Conservation (phyloP, 768 basidiomycete genomes). For the Gautieria morchelliformis region DNA sequence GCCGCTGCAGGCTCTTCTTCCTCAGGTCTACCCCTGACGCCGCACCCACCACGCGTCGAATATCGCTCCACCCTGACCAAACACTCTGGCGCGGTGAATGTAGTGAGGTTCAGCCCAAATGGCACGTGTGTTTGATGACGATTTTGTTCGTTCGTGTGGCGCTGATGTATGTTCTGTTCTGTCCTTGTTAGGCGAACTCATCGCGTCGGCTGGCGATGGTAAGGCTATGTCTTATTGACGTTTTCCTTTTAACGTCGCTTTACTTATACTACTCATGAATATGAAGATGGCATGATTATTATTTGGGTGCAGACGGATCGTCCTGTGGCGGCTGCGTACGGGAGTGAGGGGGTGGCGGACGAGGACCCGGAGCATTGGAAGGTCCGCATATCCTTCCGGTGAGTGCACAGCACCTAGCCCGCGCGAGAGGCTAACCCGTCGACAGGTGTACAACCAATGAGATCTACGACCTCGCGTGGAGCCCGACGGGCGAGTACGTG, state of each 20-base stretch:
- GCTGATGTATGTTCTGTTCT: too few relatives aligned
- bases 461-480: slow-evolving; percentile 97
- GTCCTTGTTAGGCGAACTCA: slow-evolving; percentile 62
- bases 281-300: slow-evolving; percentile 89
- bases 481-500: slow-evolving; percentile 87
- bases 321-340: slow-evolving; percentile 64
- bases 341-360: slow-evolving; percentile 57
- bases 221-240: slow-evolving; percentile 21
- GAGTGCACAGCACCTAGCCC: slow-evolving; percentile 12
- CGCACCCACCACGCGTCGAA: slow-evolving; percentile 79
- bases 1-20: slow-evolving; percentile 27
- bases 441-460: slow-evolving; percentile 85
- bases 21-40: slow-evolving; percentile 23
- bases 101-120: too few relatives aligned
- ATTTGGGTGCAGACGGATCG: slow-evolving; percentile 83
- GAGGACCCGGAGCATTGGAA: slow-evolving; percentile 56
- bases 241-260: slow-evolving; percentile 1
- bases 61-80: too few relatives aligned
- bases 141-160: slow-evolving; percentile 4
- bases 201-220: slow-evolving; percentile 99
- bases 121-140: slow-evolving; percentile 45
- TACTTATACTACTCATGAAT: slow-evolving; percentile 9
- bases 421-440: too few relatives aligned
- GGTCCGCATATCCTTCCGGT: slow-evolving; percentile 78
- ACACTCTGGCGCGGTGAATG: too few relatives aligned